Base-by-base conservation (phyloP, 768 basidiomycete species). In the Galerina marginata region DNA sequence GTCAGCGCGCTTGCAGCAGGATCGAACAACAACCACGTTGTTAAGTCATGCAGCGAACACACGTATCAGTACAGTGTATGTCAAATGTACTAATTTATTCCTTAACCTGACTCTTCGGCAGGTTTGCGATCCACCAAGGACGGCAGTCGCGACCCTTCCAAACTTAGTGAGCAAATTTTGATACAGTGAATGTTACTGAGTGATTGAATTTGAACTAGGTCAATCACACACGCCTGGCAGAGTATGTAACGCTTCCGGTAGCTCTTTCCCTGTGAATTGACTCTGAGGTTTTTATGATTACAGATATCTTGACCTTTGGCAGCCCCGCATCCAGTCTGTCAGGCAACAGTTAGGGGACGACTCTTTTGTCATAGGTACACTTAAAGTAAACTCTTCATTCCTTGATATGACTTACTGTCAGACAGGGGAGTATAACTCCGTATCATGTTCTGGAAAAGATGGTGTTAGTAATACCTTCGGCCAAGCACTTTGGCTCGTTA, bases 301-400 rank as follows among this genome's bases (percentile, higher is more conserved):
- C 46, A 84, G 83, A 64, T 83, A 79, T 65, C 74, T 84, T n/a
- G 83, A 85, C 65, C 71, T 83, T 44, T 85, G 83, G 82, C 83
- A 83, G 65, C 83, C 82, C 2, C 76, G 83, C 33, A 83, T 85
- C 36, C 70, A 74, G 36, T 73, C 77, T 3, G 79, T 84, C 11
- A 77, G 83, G 36, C 71, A 76, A 36, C 77, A 79, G 53, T 75
- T 85, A 7, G 84, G 83, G 2, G 74, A 78, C 6, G 77, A 84
- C 55, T 69, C 77, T 10, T 86, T 85, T 55, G 72, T 80, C 39
- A 80, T 84, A 50, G 83, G 82, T 82, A 37, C 11, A 15, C 1
- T 10, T 23, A 14, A 10, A 15, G 16, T 11, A 1, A 55, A 44
- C 36, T 23, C 37, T 3, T 3, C 9, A n/a, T 14, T 9, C 16